phyloP scores from a whole-genome alignment of 2,329 filamentous ascomycete species.

The Alternaria sp. region DNA sequence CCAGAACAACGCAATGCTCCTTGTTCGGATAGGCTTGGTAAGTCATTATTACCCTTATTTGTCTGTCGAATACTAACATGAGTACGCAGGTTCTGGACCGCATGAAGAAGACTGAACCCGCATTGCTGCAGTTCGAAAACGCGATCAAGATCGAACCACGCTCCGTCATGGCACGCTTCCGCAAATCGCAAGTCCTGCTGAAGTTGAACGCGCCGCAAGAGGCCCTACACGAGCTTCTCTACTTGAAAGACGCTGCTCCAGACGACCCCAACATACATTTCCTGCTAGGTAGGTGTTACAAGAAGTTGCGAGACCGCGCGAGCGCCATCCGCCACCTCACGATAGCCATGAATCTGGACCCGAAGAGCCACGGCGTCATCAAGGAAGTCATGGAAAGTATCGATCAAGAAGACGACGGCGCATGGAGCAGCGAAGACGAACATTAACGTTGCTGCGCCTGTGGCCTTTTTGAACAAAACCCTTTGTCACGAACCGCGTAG shows the following conservation, averaged over 20 bases:
- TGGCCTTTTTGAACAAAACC: neutral
- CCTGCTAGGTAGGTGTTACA: slow-evolving; percentile 79
- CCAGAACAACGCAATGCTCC: slow-evolving; percentile 88
- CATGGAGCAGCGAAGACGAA: slow-evolving; percentile 45
- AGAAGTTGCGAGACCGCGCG: slow-evolving; percentile 65
- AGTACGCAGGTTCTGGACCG: slow-evolving; percentile 70
- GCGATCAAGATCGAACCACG: slow-evolving; percentile 83
- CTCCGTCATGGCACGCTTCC: slow-evolving; percentile 85
- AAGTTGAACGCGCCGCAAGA: slow-evolving; percentile 71
- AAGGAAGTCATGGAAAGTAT: slow-evolving; percentile 96
- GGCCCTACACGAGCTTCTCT: slow-evolving; percentile 81
- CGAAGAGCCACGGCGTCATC: slow-evolving; percentile 93
- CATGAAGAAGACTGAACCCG: slow-evolving; percentile 79
- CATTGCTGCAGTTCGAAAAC: slow-evolving; percentile 79
- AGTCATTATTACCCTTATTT: slow-evolving; percentile 21
- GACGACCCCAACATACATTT: slow-evolving; percentile 98
- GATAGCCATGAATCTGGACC: slow-evolving; percentile 91
- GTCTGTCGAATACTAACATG: neutral
- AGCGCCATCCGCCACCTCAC: slow-evolving; percentile 93
- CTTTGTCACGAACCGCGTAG: neutral
- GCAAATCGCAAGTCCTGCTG: slow-evolving; percentile 87
- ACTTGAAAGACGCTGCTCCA: slow-evolving; percentile 89
- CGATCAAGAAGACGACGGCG: slow-evolving; percentile 70
- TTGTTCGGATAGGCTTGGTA: slow-evolving; percentile 90
- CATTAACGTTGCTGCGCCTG: slow-evolving; percentile 15